Evolutionary conservation across 1,284 basidiomycete species (phyloP).

Genomic region (Apiotrichum laibachii): DNA sequence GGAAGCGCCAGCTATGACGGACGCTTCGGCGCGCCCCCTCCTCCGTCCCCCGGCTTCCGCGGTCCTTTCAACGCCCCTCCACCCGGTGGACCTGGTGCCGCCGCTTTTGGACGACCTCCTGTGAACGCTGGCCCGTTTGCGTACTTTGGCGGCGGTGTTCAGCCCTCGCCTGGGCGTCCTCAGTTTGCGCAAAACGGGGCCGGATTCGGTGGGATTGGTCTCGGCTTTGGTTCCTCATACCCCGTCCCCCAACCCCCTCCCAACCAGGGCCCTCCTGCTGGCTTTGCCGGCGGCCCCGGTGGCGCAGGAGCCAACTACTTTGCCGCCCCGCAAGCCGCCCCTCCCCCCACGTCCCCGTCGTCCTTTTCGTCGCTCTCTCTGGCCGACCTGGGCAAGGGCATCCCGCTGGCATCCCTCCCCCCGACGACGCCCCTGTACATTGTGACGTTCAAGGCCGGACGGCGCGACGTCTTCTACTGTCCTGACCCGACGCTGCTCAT

Average conservation of each 20-base stretch:
- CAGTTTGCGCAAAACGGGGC: constrained; percentile 21
- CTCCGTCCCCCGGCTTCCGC: constrained; percentile 8
- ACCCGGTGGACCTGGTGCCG: constrained; percentile 19
- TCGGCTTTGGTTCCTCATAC: constrained; percentile 7
- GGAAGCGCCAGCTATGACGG: constrained; percentile 8
- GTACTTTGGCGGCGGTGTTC: constrained; percentile 25
- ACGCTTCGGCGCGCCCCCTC: constrained; percentile 10
- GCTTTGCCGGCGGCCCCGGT: not conserved
- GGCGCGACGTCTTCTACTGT: constrained; percentile 90
- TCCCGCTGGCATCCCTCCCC: constrained; percentile 78
- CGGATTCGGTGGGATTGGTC: constrained; percentile 16
- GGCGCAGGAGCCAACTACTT: constrained; percentile 4
- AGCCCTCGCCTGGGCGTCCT: constrained; percentile 16
- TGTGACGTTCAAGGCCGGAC: constrained; percentile 94
- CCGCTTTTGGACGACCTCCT: constrained; percentile 21
- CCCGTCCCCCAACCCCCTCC: constrained; percentile 1
- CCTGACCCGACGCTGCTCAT: constrained; percentile 60
- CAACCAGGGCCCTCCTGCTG: not conserved
- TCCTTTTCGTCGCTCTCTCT: constrained; percentile 45
- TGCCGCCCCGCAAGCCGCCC: constrained; percentile 11
- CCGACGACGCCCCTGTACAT: constrained; percentile 86
- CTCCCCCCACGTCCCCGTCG: constrained; percentile 33
- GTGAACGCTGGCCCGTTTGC: constrained; percentile 14
- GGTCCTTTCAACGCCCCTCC: constrained; percentile 15
- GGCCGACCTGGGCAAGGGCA: constrained; percentile 81